phyloP scores from a whole-genome alignment of 129 eudicot genomes.

The Kitagawia praeruptora region DNA sequence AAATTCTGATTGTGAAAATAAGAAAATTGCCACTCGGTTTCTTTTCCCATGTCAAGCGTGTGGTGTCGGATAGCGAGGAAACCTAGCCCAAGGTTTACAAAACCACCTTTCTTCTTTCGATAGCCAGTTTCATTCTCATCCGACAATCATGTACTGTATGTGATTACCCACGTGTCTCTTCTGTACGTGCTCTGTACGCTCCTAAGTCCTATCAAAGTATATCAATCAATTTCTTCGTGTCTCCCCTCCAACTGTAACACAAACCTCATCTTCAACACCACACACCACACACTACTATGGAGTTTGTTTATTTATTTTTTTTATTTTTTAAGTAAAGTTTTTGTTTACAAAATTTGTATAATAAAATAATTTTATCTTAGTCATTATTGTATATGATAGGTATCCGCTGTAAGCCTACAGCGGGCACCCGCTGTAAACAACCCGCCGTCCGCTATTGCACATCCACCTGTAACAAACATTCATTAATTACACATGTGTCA shows the following conservation, averaged over 20 bases:
- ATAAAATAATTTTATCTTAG: too few relatives aligned
- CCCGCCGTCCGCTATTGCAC: too few relatives aligned
- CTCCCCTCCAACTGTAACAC: not conserved
- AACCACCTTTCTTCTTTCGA: not conserved
- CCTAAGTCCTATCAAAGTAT: conserved; percentile 3
- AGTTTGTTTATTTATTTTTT: too few relatives aligned
- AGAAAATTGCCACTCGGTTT: not conserved
- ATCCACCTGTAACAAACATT: too few relatives aligned
- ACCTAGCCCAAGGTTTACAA: conserved; percentile 10
- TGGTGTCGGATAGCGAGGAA: not conserved
- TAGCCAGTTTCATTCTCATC: not conserved
- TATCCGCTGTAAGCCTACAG: too few relatives aligned
- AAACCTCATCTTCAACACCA: not conserved
- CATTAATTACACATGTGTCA: too few relatives aligned
- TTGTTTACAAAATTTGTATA: too few relatives aligned
- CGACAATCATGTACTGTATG: not conserved
- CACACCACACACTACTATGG: not conserved
- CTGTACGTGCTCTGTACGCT: not conserved
- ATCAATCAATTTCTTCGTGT: not conserved
- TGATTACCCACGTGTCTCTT: not conserved
- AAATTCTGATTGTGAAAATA: too few relatives aligned
- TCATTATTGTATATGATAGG: too few relatives aligned
- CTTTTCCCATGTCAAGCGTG: not conserved
- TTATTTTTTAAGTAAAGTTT: too few relatives aligned
- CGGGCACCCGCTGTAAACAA: too few relatives aligned